These are phyloP conservation scores for Lasiodiplodia gonubiensis DNA, from an alignment of 2,329 filamentous ascomycete genomes.

Conservation along the genomic window DNA sequence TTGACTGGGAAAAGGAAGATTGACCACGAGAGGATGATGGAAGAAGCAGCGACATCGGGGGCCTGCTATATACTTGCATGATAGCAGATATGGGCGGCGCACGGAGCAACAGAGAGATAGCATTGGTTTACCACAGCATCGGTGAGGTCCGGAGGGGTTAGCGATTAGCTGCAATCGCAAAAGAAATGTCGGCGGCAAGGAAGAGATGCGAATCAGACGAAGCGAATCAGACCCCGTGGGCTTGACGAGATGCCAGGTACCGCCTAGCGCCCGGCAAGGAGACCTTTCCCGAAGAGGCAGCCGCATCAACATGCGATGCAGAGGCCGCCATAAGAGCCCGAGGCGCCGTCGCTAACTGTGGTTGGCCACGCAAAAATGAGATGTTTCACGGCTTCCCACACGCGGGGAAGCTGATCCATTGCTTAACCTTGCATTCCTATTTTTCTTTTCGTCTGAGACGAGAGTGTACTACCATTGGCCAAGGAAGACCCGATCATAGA, in stretches of 20 bases:
- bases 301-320: background rate
- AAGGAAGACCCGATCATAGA: conserved; percentile 6
- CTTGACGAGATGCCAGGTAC: conserved; percentile 19
- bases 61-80: background rate
- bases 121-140: conserved; percentile 1
- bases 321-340: conserved; percentile 4
- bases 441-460: conserved; percentile 11
- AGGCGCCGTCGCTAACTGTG: background rate
- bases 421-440: background rate
- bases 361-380: background rate
- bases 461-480: conserved; percentile 4
- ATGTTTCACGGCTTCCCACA: conserved; percentile 15
- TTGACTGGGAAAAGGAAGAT: background rate
- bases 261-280: conserved; percentile 17
- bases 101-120: conserved; percentile 17
- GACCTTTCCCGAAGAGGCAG: conserved; percentile 20
- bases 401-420: conserved; percentile 4
- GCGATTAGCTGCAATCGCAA: background rate
- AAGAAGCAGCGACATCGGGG: background rate
- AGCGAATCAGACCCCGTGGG: background rate
- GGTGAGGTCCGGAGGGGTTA: conserved; percentile 13
- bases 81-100: background rate
- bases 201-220: conserved; percentile 8
- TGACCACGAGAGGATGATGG: background rate
- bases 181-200: background rate